Conservation (phyloP, 1,139 yeast genomes). For the Wickerhamomyces sp. region DNA sequence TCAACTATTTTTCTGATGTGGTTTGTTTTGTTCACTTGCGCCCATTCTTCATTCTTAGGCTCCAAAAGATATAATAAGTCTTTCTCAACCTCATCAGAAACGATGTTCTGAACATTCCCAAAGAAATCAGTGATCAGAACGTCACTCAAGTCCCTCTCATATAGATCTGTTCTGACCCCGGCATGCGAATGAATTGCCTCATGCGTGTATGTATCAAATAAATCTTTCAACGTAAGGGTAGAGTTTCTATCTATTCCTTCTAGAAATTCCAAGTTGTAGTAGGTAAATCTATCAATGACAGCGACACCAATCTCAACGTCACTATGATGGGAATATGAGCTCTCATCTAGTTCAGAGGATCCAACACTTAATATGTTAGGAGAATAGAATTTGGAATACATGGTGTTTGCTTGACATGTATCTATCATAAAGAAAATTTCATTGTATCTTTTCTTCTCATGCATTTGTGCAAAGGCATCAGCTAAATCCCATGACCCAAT, state of each 20-base stretch:
- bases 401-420: slow-evolving; percentile 97
- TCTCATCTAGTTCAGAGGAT: slow-evolving; percentile 83
- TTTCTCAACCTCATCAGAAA: slow-evolving; percentile 44
- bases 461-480: slow-evolving; percentile 96
- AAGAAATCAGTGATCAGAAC: slow-evolving; percentile 89
- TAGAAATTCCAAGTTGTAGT: slow-evolving; percentile 82
- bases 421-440: slow-evolving; percentile 97
- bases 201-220: slow-evolving; percentile 79
- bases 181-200: slow-evolving; percentile 88
- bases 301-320: slow-evolving; percentile 97
- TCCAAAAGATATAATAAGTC: slow-evolving; percentile 21
- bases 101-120: slow-evolving; percentile 85
- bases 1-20: slow-evolving; percentile 9
- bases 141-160: slow-evolving; percentile 59
- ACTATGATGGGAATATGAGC: slow-evolving; percentile 93
- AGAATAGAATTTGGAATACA: slow-evolving; percentile 89
- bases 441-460: slow-evolving; percentile 89
- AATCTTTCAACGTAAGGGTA: slow-evolving; percentile 68
- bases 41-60: slow-evolving; percentile 9
- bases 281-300: slow-evolving; percentile 93
- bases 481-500: slow-evolving; percentile 94
- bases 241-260: slow-evolving; percentile 79
- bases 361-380: slow-evolving; percentile 94
- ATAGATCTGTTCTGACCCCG: slow-evolving; percentile 82
- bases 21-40: background rate